These are phyloP conservation scores for Mycena amicta DNA, from an alignment of 768 basidiomycete genomes.

Conservation along the genomic window DNA sequence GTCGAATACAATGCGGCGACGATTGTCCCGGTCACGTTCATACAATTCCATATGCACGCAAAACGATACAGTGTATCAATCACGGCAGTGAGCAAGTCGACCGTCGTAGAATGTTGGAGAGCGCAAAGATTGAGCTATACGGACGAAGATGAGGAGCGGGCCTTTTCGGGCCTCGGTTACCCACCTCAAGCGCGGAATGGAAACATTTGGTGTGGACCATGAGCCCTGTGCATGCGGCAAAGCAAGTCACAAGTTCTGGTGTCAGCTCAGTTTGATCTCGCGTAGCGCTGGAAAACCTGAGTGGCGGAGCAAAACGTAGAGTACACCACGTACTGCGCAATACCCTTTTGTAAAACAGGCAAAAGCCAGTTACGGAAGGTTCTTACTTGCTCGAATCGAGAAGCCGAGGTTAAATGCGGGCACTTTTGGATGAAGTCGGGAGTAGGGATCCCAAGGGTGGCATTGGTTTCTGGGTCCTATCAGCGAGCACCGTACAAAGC, in stretches of 20 bases:
- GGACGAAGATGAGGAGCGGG: slow-evolving; percentile 14
- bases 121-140: slow-evolving; percentile 54
- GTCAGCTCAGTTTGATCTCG: slow-evolving; percentile 30
- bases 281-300: slow-evolving; percentile 8
- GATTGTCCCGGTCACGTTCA: slow-evolving; percentile 62
- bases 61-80: slow-evolving; percentile 76
- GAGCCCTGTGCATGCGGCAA: slow-evolving; percentile 58
- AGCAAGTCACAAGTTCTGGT: slow-evolving; percentile 50
- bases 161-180: too few species aligned
- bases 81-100: slow-evolving; percentile 58
- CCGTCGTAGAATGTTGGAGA: slow-evolving; percentile 53
- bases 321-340: slow-evolving; percentile 44
- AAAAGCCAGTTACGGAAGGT: slow-evolving; percentile 73
- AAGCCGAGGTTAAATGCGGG: slow-evolving; percentile 49
- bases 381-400: slow-evolving; percentile 76
- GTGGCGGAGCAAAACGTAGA: slow-evolving; percentile 1
- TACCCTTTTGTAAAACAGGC: slow-evolving; percentile 62
- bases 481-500: background rate
- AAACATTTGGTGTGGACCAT: slow-evolving; percentile 67
- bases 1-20: slow-evolving; percentile 61
- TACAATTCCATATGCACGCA: slow-evolving; percentile 75
- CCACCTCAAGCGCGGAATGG: slow-evolving; percentile 68
- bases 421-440: slow-evolving; percentile 46
- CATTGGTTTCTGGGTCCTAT: background rate
- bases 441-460: slow-evolving; percentile 19